Evolutionary conservation across 2,329 filamentous ascomycete genomes (phyloP).

Genomic region (Cordyceps fumosorosea): DNA sequence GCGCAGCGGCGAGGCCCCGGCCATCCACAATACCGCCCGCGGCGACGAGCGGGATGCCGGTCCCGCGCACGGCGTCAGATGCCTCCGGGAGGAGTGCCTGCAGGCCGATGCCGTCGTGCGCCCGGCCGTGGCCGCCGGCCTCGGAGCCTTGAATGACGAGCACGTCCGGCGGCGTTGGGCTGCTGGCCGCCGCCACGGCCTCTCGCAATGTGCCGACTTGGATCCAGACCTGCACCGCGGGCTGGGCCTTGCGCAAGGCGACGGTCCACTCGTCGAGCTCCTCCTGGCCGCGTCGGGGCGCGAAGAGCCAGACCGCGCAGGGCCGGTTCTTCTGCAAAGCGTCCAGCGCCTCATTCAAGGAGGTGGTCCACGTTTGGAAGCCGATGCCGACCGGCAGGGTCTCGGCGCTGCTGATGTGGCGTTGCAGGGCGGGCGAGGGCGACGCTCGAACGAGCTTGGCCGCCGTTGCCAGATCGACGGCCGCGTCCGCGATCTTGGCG

Average conservation of each 20-base stretch:
- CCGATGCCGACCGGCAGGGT: constrained; percentile 40
- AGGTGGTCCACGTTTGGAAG: constrained; percentile 38
- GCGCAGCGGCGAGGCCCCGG: constrained; percentile 41
- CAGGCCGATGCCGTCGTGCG: constrained; percentile 35
- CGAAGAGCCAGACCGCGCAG: constrained; percentile 42
- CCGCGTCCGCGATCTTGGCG: constrained; percentile 26
- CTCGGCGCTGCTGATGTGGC: not conserved
- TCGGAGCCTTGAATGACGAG: constrained; percentile 48
- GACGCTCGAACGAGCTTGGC: constrained; percentile 19
- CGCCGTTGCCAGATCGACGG: constrained; percentile 25
- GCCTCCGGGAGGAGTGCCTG: constrained; percentile 45
- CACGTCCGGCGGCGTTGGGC: constrained; percentile 35
- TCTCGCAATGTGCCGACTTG: constrained; percentile 44
- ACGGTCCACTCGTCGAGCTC: constrained; percentile 39
- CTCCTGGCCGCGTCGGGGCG: constrained; percentile 29
- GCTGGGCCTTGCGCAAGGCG: constrained; percentile 32
- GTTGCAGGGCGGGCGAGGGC: constrained; percentile 11
- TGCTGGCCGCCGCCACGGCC: constrained; percentile 34
- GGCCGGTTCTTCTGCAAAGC: constrained; percentile 27
- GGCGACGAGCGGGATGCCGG: constrained; percentile 39
- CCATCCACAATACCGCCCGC: constrained; percentile 49
- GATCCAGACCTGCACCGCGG: constrained; percentile 43
- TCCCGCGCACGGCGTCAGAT: constrained; percentile 29
- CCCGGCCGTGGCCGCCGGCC: constrained; percentile 47
- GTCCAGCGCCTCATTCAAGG: constrained; percentile 25